Evolutionary conservation across 371 early-diverging fungal genomes (phyloP).

Genomic region (Lichtheimia hyalospora): DNA sequence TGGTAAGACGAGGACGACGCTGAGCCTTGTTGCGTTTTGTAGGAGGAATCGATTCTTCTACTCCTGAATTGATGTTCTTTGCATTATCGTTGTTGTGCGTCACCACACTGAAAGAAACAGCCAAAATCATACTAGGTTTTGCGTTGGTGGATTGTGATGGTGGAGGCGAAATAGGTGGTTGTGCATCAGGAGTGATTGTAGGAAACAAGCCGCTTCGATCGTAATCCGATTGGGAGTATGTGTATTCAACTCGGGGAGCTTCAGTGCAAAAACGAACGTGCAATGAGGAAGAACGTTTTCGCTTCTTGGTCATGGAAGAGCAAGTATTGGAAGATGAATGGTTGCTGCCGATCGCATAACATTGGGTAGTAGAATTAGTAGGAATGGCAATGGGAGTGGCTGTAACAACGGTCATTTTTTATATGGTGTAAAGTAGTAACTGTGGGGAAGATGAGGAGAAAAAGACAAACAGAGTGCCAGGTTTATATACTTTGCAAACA

Average conservation of each 20-base stretch:
- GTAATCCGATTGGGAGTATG: conserved; percentile 46
- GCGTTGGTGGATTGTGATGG: neutral
- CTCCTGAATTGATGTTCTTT: conserved; percentile 2
- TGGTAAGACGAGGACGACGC: conserved; percentile 24
- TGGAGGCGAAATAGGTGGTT: conserved; percentile 3
- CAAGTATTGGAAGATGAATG: neutral
- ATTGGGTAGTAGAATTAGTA: neutral
- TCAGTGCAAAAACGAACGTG: conserved; percentile 40
- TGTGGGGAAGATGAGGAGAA: conserved; percentile 6
- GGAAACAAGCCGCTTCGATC: conserved; percentile 41
- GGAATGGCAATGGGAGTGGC: neutral
- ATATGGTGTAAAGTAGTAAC: neutral
- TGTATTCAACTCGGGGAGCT: conserved; percentile 31
- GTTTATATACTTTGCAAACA: neutral
- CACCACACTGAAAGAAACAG: conserved; percentile 9
- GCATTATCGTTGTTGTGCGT: conserved; percentile 12
- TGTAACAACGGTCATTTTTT: neutral
- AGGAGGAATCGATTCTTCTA: conserved; percentile 3
- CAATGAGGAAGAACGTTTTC: conserved; percentile 15
- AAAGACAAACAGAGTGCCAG: neutral
- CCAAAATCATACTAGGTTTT: neutral
- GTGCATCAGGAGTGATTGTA: neutral
- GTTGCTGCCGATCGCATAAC: neutral
- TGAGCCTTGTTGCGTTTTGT: conserved; percentile 9
- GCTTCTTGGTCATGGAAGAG: conserved; percentile 7